A percentile compares a stretch with the other conserved stretches of the same genome.
These are phyloP conservation scores for Nakazawaea wickerhamii DNA, from an alignment of 805 yeast species.

Conservation along the genomic window DNA sequence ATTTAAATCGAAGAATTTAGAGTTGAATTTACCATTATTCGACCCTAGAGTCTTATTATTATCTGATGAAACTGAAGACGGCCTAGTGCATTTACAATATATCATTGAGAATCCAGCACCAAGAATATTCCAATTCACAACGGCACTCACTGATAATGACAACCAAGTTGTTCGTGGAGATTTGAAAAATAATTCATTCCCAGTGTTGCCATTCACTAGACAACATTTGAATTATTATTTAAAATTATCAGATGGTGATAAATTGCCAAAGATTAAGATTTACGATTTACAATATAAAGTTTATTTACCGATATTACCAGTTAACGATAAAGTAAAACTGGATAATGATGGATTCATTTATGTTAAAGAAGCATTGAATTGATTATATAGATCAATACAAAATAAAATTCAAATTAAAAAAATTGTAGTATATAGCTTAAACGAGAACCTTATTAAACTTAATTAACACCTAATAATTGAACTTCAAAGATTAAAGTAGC, in stretches of 20 bases:
- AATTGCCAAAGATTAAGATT: conserved; percentile 58
- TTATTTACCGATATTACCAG: conserved; percentile 46
- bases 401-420: not conserved
- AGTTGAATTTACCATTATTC: conserved; percentile 51
- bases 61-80: conserved; percentile 20
- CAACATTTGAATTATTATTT: conserved; percentile 31
- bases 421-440: too few relatives aligned
- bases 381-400: not conserved
- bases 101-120: conserved; percentile 73
- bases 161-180: conserved; percentile 16
- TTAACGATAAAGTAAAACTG: conserved; percentile 24
- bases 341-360: conserved; percentile 22
- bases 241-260: conserved; percentile 23
- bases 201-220: conserved; percentile 60
- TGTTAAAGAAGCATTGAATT: not conserved
- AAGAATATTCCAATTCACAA: conserved; percentile 53
- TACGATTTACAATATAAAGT: conserved; percentile 68
- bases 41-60: conserved; percentile 64
- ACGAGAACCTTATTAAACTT: too few relatives aligned
- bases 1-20: conserved; percentile 37
- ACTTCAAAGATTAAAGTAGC: conserved; percentile 88
- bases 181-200: conserved; percentile 32
- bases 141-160: conserved; percentile 20
- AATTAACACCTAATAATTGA: conserved; percentile 58
- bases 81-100: conserved; percentile 34